Evolutionary conservation across 495 filamentous ascomycete species (phyloP).

Genomic region (Hypomontagnella submonticulosa): DNA sequence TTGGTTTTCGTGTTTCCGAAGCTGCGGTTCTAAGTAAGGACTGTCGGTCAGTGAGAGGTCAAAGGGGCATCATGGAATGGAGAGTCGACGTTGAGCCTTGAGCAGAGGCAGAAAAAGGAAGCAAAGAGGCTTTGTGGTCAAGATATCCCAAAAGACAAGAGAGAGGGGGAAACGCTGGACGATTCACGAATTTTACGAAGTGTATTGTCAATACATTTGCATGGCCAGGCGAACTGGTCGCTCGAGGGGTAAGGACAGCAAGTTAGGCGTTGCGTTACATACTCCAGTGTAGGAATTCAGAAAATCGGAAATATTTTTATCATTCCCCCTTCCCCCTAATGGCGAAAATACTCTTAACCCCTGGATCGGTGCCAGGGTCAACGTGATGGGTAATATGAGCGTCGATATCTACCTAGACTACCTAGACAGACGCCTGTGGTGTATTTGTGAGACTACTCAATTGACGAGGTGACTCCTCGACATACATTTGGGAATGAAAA

Average conservation of each 20-base stretch:
- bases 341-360: neutral
- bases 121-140: neutral
- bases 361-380: too few species aligned
- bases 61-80: neutral
- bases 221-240: conserved; percentile 5
- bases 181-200: conserved; percentile 19
- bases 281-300: neutral
- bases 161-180: neutral
- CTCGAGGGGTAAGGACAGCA: neutral
- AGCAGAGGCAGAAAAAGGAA: neutral
- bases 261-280: conserved; percentile 14
- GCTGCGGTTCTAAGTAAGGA: conserved; percentile 74
- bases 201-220: neutral
- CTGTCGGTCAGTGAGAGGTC: neutral
- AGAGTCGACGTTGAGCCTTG: neutral
- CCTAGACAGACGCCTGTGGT: too few species aligned
- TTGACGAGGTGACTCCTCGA: too few species aligned
- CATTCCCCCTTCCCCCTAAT: neutral
- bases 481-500: too few species aligned
- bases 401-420: too few species aligned
- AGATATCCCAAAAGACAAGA: neutral
- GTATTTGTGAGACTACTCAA: too few species aligned
- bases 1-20: conserved; percentile 87
- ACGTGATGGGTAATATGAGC: too few species aligned
- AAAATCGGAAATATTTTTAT: conserved; percentile 1